Evolutionary conservation across 192 early-diverging fungal genomes (phyloP).

Genomic region (Pecoramyces ruminantium): DNA sequence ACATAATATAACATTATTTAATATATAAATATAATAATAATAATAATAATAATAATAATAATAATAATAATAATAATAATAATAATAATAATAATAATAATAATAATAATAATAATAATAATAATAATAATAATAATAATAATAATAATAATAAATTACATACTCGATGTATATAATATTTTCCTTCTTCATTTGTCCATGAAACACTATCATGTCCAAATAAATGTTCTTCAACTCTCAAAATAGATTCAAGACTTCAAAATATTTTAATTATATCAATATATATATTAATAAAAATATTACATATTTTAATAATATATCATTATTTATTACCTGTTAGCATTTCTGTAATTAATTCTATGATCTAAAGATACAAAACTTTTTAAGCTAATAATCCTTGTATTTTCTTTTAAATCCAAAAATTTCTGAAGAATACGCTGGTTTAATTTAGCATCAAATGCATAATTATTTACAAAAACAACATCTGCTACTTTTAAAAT

Average conservation of each 20-base stretch:
- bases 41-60: too few species aligned
- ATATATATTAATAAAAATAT: too few species aligned
- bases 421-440: conserved; percentile 67
- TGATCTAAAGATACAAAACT: conserved; percentile 64
- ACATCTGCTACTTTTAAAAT: conserved; percentile 72
- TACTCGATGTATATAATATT: conserved; percentile 64
- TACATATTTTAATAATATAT: not conserved
- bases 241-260: conserved; percentile 11
- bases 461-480: conserved; percentile 92
- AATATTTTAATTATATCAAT: too few species aligned
- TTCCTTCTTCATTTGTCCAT: conserved; percentile 63
- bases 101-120: too few species aligned
- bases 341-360: conserved; percentile 53
- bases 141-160: not conserved
- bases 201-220: conserved; percentile 61
- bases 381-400: conserved; percentile 68
- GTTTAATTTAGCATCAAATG: conserved; percentile 71
- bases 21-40: too few species aligned
- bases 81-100: too few species aligned
- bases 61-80: too few species aligned
- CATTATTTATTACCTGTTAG: conserved; percentile 16
- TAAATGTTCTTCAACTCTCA: conserved; percentile 41
- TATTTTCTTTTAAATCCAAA: conserved; percentile 76
- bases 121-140: not conserved
- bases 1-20: too few species aligned